Percentiles rank a stretch among this genome's conserved stretches.
These are phyloP conservation scores for Leptographium wingfieldii DNA, from an alignment of 2,329 filamentous ascomycete genomes.

Conservation along the genomic window DNA sequence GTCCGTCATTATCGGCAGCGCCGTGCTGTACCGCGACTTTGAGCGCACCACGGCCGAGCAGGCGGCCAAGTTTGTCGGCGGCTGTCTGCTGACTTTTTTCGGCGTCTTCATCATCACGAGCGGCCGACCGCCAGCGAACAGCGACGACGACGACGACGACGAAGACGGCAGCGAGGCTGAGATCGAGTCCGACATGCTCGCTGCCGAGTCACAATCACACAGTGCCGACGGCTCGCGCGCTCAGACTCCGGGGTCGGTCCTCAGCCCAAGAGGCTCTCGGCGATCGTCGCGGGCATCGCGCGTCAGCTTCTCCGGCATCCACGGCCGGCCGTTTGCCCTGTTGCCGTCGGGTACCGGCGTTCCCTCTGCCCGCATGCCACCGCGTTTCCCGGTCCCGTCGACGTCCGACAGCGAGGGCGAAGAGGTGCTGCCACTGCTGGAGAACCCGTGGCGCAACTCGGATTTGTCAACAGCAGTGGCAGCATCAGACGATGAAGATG, in stretches of 20 bases:
- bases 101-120: conserved; percentile 97
- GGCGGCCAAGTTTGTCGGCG: conserved; percentile 74
- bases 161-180: conserved; percentile 37
- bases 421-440: conserved; percentile 25
- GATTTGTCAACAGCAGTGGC: neutral
- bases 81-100: conserved; percentile 84
- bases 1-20: conserved; percentile 88
- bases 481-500: neutral
- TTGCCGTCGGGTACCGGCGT: conserved; percentile 20
- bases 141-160: conserved; percentile 43
- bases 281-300: conserved; percentile 34
- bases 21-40: conserved; percentile 88
- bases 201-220: neutral
- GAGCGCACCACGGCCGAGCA: conserved; percentile 64
- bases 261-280: conserved; percentile 1
- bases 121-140: conserved; percentile 48
- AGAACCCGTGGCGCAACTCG: conserved; percentile 27
- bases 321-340: conserved; percentile 23
- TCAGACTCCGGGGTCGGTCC: neutral
- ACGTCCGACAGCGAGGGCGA: conserved; percentile 9
- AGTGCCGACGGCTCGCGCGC: neutral
- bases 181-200: conserved; percentile 39
- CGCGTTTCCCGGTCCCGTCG: conserved; percentile 17
- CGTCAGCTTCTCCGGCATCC: conserved; percentile 28
- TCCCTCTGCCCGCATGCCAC: conserved; percentile 23